Conservation (phyloP, 371 early-diverging fungal species). For the Apophysomyces variabilis region DNA sequence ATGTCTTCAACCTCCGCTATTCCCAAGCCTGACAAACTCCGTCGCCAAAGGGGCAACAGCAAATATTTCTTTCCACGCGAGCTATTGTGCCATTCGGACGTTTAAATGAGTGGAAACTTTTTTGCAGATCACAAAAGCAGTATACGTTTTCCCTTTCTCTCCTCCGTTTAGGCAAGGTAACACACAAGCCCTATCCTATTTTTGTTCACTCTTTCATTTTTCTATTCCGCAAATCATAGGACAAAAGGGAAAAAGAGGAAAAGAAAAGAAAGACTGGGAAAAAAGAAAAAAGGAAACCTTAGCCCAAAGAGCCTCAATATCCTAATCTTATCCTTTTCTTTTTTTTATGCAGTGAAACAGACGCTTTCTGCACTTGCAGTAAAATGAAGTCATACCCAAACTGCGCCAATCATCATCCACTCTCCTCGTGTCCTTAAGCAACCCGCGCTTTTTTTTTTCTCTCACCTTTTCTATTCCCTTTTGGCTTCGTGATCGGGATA, state of each 20-base stretch:
- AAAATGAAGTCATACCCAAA: conserved; percentile 1
- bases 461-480: no score
- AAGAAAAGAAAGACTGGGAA: no score
- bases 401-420: neutral
- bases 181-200: conserved; percentile 8
- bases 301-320: neutral
- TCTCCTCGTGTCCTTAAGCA: neutral
- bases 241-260: no score
- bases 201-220: neutral
- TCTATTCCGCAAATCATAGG: no score
- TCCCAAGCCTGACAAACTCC: neutral
- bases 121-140: conserved; percentile 4
- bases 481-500: no score
- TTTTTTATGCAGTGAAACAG: conserved; percentile 4
- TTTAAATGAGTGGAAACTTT: neutral
- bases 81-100: conserved; percentile 2
- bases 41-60: no score
- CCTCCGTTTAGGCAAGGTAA: neutral
- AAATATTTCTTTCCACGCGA: neutral
- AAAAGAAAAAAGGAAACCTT: no score
- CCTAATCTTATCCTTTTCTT: neutral
- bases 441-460: no score
- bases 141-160: neutral
- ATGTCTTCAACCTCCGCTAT: neutral
- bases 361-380: neutral